Evolutionary conservation across 2,329 filamentous ascomycete species (phyloP).

Genomic region (Pleoardoris graminearum): DNA sequence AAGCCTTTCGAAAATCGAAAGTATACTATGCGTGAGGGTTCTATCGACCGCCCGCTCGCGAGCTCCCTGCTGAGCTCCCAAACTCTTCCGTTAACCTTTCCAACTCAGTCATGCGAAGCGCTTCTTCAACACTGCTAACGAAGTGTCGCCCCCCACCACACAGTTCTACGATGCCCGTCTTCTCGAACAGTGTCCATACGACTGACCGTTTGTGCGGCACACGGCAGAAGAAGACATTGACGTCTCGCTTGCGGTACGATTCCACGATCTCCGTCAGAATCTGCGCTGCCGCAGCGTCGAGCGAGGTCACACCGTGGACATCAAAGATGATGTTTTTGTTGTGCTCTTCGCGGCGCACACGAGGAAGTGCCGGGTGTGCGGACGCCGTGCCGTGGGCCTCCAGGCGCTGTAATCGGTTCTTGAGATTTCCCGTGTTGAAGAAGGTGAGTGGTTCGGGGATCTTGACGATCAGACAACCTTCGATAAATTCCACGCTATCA

Average conservation of each 20-base stretch:
- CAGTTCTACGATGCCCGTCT: slow-evolving; percentile 81
- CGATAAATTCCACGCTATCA: slow-evolving; percentile 80
- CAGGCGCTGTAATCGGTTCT: slow-evolving; percentile 77
- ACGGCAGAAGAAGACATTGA: slow-evolving; percentile 74
- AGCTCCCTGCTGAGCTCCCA: slow-evolving; percentile 30
- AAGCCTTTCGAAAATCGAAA: no score
- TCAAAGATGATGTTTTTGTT: slow-evolving; percentile 96
- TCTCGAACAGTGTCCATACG: slow-evolving; percentile 73
- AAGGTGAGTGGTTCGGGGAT: slow-evolving; percentile 97
- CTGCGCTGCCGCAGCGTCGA: slow-evolving; percentile 92
- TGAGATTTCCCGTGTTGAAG: slow-evolving; percentile 92
- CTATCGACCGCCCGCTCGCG: slow-evolving; percentile 11
- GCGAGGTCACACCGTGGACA: slow-evolving; percentile 92
- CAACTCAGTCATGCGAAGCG: slow-evolving; percentile 76
- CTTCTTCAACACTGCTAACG: slow-evolving; percentile 80
- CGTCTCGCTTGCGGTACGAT: slow-evolving; percentile 74
- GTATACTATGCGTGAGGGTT: no score
- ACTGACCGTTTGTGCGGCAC: slow-evolving; percentile 54
- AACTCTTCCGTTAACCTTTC: slow-evolving; percentile 57
- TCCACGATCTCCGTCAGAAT: slow-evolving; percentile 88
- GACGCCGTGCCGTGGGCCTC: slow-evolving; percentile 86
- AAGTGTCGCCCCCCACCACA: slow-evolving; percentile 80
- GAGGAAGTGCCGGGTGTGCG: slow-evolving; percentile 85
- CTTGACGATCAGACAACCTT: slow-evolving; percentile 93
- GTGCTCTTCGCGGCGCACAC: slow-evolving; percentile 73